These are phyloP conservation scores for Quercus wislizeni DNA, from an alignment of 306 rosid species.

Conservation along the genomic window DNA sequence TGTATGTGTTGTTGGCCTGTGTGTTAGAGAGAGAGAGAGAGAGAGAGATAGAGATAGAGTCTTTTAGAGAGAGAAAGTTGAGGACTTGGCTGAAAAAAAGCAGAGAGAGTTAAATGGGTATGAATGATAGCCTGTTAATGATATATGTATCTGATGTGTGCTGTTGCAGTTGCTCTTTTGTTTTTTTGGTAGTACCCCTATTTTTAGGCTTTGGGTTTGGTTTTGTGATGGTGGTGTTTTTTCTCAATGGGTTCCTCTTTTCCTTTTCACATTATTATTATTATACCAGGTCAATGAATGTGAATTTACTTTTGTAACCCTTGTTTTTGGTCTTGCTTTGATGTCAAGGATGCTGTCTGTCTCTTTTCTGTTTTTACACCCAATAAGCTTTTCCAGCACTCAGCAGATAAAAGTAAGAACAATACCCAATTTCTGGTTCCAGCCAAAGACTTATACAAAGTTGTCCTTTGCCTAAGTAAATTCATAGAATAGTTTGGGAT, in stretches of 20 bases:
- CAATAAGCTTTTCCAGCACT: slow-evolving; percentile 37
- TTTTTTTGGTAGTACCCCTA: slow-evolving; percentile 39
- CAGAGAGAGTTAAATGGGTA: slow-evolving; percentile 17
- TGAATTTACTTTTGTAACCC: slow-evolving; percentile 36
- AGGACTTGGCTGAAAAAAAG: slow-evolving; percentile 24
- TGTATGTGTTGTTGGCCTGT: slow-evolving; percentile 37
- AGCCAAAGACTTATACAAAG: slow-evolving; percentile 1
- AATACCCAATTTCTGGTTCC: slow-evolving; percentile 22
- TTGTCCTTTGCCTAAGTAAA: background rate
- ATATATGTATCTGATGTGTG: slow-evolving; percentile 30
- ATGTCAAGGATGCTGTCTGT: slow-evolving; percentile 7
- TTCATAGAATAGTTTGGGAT: background rate
- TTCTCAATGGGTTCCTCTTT: slow-evolving; percentile 2
- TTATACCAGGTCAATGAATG: slow-evolving; percentile 20
- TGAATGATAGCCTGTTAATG: slow-evolving; percentile 25
- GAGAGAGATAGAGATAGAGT: slow-evolving; percentile 28
- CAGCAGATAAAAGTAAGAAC: slow-evolving; percentile 30
- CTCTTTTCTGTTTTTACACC: slow-evolving; percentile 29
- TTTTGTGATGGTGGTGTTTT: slow-evolving; percentile 27
- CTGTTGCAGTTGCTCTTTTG: slow-evolving; percentile 32
- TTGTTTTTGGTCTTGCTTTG: slow-evolving; percentile 7
- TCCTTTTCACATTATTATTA: slow-evolving; percentile 10
- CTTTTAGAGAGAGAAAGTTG: slow-evolving; percentile 5
- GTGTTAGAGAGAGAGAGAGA: slow-evolving; percentile 51
- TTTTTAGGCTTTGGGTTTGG: slow-evolving; percentile 44